These are phyloP conservation scores for Pholiota molesta DNA, from an alignment of 768 basidiomycete species.

Conservation along the genomic window DNA sequence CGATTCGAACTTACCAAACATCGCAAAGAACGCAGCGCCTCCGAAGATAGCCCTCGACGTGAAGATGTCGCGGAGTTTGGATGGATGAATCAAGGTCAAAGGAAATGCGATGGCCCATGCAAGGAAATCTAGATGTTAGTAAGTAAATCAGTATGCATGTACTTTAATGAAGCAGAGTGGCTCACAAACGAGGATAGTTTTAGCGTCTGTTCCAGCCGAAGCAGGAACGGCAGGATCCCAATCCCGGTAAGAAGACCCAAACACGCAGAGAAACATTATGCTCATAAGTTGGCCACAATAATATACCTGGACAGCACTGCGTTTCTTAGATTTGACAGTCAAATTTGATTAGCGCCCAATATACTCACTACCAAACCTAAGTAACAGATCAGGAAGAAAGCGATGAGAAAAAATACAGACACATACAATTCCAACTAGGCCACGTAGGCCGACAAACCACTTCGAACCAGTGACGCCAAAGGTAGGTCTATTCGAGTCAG, in stretches of 20 bases:
- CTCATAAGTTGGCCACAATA: slow-evolving; percentile 16
- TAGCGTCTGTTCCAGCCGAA: slow-evolving; percentile 20
- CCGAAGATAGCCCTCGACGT: slow-evolving; percentile 12
- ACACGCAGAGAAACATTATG: slow-evolving; percentile 16
- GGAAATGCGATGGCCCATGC: slow-evolving; percentile 16
- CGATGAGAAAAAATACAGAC: background rate
- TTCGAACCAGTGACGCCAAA: slow-evolving; percentile 17
- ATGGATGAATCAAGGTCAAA: slow-evolving; percentile 14
- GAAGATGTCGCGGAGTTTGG: slow-evolving; percentile 16
- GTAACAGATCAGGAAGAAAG: background rate
- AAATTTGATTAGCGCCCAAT: too few relatives aligned
- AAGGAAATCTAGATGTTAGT: slow-evolving; percentile 12
- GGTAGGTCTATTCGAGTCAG: slow-evolving; percentile 13
- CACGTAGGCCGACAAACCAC: slow-evolving; percentile 17
- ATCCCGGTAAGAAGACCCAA: slow-evolving; percentile 12
- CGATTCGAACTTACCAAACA: slow-evolving; percentile 13
- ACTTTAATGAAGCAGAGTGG: background rate
- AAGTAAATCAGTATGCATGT: background rate
- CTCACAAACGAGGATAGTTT: slow-evolving; percentile 19
- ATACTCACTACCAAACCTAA: slow-evolving; percentile 19
- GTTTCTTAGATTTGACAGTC: background rate
- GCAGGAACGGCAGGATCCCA: slow-evolving; percentile 15
- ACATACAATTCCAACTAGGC: slow-evolving; percentile 17
- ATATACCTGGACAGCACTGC: slow-evolving; percentile 18
- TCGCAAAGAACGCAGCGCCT: slow-evolving; percentile 11